Evolutionary conservation across 495 filamentous ascomycete species (phyloP).

Genomic region (Mytilinidion resinicola): DNA sequence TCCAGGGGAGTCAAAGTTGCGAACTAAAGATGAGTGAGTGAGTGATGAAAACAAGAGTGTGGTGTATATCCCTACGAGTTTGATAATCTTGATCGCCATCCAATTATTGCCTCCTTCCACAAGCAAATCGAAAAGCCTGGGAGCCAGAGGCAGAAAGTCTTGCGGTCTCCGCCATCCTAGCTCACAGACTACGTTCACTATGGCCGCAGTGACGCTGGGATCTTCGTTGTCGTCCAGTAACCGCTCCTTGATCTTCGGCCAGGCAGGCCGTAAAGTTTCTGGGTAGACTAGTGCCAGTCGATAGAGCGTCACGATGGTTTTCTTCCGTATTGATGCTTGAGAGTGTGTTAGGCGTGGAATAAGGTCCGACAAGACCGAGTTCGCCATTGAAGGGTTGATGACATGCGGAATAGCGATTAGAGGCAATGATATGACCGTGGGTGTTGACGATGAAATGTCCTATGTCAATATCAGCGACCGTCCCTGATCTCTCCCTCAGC

Average conservation of each 20-base stretch:
- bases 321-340: conserved; percentile 78
- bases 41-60: background rate
- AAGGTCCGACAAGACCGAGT: conserved; percentile 79
- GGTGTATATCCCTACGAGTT: conserved; percentile 58
- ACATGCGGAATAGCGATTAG: conserved; percentile 84
- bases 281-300: conserved; percentile 88
- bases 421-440: conserved; percentile 74
- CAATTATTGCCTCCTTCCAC: conserved; percentile 96
- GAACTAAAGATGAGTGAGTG: conserved; percentile 53
- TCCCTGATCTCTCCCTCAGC: no score
- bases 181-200: conserved; percentile 95
- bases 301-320: conserved; percentile 89
- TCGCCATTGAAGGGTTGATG: conserved; percentile 81
- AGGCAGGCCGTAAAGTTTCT: conserved; percentile 82
- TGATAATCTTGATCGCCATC: conserved; percentile 99
- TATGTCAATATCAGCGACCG: conserved; percentile 29
- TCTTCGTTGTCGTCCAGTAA: conserved; percentile 88
- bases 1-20: conserved; percentile 90
- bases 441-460: conserved; percentile 72
- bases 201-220: conserved; percentile 87
- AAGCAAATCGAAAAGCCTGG: conserved; percentile 82
- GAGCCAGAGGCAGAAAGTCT: conserved; percentile 89
- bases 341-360: conserved; percentile 81
- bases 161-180: conserved; percentile 87
- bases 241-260: conserved; percentile 93